These are phyloP conservation scores for Ochromonas danica DNA, from an alignment of 108 stramenopile species.

Conservation along the genomic window DNA sequence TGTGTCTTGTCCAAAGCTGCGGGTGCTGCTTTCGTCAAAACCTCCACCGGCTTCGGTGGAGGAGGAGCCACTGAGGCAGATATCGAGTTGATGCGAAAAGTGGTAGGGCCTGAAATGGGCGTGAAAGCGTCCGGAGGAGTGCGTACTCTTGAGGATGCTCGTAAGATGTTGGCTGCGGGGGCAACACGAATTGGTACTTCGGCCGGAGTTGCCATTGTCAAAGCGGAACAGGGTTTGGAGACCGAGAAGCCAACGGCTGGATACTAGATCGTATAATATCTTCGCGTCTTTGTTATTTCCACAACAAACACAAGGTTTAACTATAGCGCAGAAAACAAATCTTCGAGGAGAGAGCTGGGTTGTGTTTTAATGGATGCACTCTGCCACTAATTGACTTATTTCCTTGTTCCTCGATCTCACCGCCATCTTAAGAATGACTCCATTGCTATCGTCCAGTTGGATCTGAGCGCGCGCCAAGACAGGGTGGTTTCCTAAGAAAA, in stretches of 20 bases:
- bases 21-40: constrained; percentile 42
- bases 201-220: not conserved
- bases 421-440: constrained; percentile 80
- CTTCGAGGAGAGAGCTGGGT: no score
- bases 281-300: no score
- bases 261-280: no score
- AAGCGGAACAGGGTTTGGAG: no score
- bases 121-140: constrained; percentile 48
- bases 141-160: constrained; percentile 11
- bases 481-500: constrained; percentile 71
- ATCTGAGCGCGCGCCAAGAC: constrained; percentile 82
- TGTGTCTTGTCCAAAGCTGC: constrained; percentile 21
- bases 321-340: no score
- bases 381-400: constrained; percentile 74
- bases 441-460: constrained; percentile 58
- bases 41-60: constrained; percentile 39
- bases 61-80: constrained; percentile 38
- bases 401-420: constrained; percentile 70
- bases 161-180: constrained; percentile 39
- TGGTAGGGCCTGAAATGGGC: not conserved
- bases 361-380: constrained; percentile 80
- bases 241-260: no score
- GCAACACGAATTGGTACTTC: constrained; percentile 43
- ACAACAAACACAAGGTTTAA: no score
- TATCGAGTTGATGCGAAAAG: constrained; percentile 21